Evolutionary conservation across 108 stramenopile species (phyloP), one percentile per base, ranked within the genome.

Genomic region (Discostella pseudostelligera): DNA sequence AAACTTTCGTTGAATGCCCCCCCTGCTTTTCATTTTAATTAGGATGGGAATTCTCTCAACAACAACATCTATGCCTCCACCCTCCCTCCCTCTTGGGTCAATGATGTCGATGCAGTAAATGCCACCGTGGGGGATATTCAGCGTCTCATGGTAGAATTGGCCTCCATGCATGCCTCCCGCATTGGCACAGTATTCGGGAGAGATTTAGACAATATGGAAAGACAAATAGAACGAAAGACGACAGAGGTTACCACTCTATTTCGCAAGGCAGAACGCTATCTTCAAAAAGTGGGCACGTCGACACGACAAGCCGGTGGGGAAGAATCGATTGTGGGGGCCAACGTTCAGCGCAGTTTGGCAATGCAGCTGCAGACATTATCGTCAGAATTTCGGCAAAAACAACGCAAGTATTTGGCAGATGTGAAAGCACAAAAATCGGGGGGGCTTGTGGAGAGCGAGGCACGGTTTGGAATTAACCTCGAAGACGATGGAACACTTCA

Each of bases 391-490:
- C 84, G 99, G 42, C 80, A 87, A 47, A 87, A 84, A 28, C 99
- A 99, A 64, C 90, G 97, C 29, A 94, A 96, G 46, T 99, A 99
- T 61, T 59, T 98, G 48, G 80, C 85, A 7, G 89, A 92, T 63
- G 90, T 99, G 11, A 84, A 93, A 59, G 76, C 89, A 11, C 96
- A 97, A 69, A 98, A 96, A 58, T 79, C 83, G 40, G 90, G 88
- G 26, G 87, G 86, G 11, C 59, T 88, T 29, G 76, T 69, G 14
- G 79, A 75, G 39, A 78, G 73, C 25, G 88, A 90, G 66, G 66
- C 73, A 39, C 69, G 83, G 64, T 89, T 86, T 59, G 90, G 90
- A 13, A 89, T 88, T 48, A 84, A 89, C 68, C 66, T 93, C 29
- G 74, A 87, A 50, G 79, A 72, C 21, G 80, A 79, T 39, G 73